phyloP scores from a whole-genome alignment of 768 basidiomycete species.

The Neoboletus magnificus region DNA sequence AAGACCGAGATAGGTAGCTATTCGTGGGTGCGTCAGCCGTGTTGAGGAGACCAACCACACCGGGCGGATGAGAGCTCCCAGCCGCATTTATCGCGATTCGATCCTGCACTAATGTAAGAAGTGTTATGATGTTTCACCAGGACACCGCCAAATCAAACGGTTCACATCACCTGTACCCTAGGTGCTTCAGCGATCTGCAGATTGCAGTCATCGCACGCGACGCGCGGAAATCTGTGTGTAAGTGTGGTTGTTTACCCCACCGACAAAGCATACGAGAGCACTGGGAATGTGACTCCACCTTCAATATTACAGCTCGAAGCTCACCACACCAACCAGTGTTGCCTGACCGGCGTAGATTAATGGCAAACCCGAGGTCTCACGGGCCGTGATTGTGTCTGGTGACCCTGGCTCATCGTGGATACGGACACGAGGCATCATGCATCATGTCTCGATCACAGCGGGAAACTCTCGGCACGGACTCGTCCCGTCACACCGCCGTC shows the following conservation, averaged over 20 bases:
- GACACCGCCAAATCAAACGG: neutral
- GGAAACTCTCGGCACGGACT: neutral
- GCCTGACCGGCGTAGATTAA: neutral
- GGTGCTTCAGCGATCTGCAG: neutral
- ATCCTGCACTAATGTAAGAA: neutral
- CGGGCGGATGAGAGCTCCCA: neutral
- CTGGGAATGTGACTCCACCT: neutral
- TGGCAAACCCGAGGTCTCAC: neutral
- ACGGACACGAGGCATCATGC: neutral
- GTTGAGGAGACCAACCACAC: neutral
- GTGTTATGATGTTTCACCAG: neutral
- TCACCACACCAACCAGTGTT: neutral
- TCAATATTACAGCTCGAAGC: neutral
- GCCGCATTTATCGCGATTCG: slow-evolving; percentile 1
- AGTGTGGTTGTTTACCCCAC: no score
- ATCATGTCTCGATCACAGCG: neutral
- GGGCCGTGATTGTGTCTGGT: neutral
- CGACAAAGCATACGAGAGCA: neutral
- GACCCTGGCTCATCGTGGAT: neutral
- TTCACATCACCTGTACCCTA: neutral
- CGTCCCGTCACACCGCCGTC: no score
- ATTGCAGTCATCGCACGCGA: neutral
- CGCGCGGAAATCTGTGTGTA: neutral
- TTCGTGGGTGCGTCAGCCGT: neutral
- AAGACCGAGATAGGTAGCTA: neutral